These are phyloP conservation scores for Lactarius akahatsu DNA, from an alignment of 768 basidiomycete genomes.

Conservation along the genomic window DNA sequence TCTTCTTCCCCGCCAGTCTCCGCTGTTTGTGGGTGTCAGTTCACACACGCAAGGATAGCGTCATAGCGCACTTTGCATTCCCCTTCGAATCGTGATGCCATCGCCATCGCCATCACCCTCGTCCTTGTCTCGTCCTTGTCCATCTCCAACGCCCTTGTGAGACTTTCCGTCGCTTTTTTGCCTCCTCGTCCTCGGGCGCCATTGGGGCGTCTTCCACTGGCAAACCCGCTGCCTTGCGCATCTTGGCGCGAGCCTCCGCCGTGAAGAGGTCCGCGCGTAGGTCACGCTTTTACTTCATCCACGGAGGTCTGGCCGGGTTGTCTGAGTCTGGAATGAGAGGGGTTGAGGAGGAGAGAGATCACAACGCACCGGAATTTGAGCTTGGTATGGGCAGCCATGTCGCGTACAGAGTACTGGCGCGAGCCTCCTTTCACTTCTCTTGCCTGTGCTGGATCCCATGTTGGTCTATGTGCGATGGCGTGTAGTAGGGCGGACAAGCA, in stretches of 20 bases:
- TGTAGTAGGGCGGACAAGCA: neutral
- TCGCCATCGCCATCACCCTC: constrained; percentile 54
- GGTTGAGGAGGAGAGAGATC: constrained; percentile 1
- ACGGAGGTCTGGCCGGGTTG: constrained; percentile 89
- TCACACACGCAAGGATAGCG: too few relatives aligned
- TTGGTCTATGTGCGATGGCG: constrained; percentile 76
- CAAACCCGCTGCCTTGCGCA: constrained; percentile 84
- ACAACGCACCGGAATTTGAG: constrained; percentile 86
- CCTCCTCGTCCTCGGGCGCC: constrained; percentile 53
- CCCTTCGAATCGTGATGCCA: constrained; percentile 28
- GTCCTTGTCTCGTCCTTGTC: constrained; percentile 86
- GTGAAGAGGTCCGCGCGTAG: constrained; percentile 76
- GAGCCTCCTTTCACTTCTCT: constrained; percentile 90
- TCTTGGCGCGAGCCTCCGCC: constrained; percentile 85
- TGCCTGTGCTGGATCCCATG: constrained; percentile 97
- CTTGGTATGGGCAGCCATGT: constrained; percentile 95
- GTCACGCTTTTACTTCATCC: constrained; percentile 72
- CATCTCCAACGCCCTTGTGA: constrained; percentile 78
- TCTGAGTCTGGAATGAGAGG: constrained; percentile 38
- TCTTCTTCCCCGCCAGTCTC: constrained; percentile 35
- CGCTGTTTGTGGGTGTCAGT: neutral
- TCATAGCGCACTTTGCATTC: constrained; percentile 4
- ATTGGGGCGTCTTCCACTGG: constrained; percentile 41
- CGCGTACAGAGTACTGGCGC: constrained; percentile 87
- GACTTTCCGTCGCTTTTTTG: constrained; percentile 80